These are phyloP conservation scores for Phytophthora capsici DNA, from an alignment of 352 stramenopile species.

Conservation along the genomic window DNA sequence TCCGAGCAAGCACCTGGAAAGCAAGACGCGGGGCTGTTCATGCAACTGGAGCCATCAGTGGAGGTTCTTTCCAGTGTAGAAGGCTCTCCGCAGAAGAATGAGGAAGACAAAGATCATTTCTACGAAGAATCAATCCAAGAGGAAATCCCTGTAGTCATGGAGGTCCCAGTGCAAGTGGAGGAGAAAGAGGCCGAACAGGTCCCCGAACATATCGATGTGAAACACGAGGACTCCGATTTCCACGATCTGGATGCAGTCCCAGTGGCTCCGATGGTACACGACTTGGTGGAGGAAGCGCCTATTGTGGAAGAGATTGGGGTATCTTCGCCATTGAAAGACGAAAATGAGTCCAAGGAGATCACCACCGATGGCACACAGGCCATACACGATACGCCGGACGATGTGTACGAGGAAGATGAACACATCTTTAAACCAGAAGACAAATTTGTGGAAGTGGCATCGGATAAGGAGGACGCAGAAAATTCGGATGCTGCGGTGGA, in stretches of 20 bases:
- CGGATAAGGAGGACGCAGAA: background rate
- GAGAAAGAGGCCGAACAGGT: slow-evolving; percentile 31
- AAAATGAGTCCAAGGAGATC: background rate
- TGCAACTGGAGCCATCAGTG: slow-evolving; percentile 1
- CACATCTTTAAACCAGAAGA: slow-evolving; percentile 32
- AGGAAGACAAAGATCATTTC: slow-evolving; percentile 20
- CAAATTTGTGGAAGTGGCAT: slow-evolving; percentile 12
- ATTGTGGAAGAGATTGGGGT: slow-evolving; percentile 35
- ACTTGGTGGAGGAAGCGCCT: slow-evolving; percentile 12
- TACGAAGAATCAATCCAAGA: slow-evolving; percentile 41
- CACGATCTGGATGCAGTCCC: background rate
- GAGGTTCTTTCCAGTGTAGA: slow-evolving; percentile 8
- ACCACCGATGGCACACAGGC: background rate
- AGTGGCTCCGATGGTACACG: background rate
- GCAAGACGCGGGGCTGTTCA: slow-evolving; percentile 1
- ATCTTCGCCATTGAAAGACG: slow-evolving; percentile 17
- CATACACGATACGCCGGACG: slow-evolving; percentile 8
- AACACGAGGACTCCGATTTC: slow-evolving; percentile 15
- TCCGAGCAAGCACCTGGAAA: slow-evolving; percentile 30
- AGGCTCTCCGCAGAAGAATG: slow-evolving; percentile 20
- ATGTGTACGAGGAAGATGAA: slow-evolving; percentile 31
- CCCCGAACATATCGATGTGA: slow-evolving; percentile 28
- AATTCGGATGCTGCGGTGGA: background rate
- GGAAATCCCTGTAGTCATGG: slow-evolving; percentile 17
- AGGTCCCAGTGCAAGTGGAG: background rate